Base-by-base conservation (phyloP, 352 stramenopile genomes). In the Phytophthora hybrid region DNA sequence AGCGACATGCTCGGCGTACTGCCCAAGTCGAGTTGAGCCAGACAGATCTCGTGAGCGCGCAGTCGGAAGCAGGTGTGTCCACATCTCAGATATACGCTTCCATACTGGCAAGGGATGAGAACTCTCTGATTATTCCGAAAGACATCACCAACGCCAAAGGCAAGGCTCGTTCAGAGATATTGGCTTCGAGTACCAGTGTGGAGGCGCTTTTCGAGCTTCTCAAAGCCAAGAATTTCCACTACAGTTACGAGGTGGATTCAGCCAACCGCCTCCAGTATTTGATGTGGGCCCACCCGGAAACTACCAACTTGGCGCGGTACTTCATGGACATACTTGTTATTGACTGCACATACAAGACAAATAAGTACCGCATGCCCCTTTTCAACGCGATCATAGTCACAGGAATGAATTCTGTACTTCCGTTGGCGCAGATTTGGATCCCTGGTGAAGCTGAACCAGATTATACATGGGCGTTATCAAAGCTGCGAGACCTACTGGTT, bases 21-120 rank as follows among this genome's bases (percentile, higher is more conserved):
- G 13, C 13, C 19, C 41, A 47, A 47, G 13, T 47, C 41, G 41
- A 47, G 41, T 7, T 47, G 41, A 19, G 13, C 41, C 41, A 47
- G 14, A 6, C 41, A 5, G 41, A 47, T n/a, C 41, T 47, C 41
- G 41, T 47, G 14, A 47, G 41, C 41, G 16, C 55, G 8, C 61
- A 60, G 29, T 44, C 51, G 16, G 9, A n/a, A 11, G 52, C 62
- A 2, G 62, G 39, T 7, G 23, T 69, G 2, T 47, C 62, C 1
- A 62, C 62, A 18, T 47, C 41, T 47, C 29, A 57, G 47, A 69
- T 18, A 47, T 47, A 69, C n/a, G 62, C 62, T 8, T 58, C 52
- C 4, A 26, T 69, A 14, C 7, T 61, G 3, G 16, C 32, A 11
- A 23, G 5, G 1, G 63, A 52, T 16, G 8, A 44, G 13, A 23